These are phyloP conservation scores for Suaeda aralocaspica DNA, from an alignment of 148 eudicot genomes.

Conservation along the genomic window DNA sequence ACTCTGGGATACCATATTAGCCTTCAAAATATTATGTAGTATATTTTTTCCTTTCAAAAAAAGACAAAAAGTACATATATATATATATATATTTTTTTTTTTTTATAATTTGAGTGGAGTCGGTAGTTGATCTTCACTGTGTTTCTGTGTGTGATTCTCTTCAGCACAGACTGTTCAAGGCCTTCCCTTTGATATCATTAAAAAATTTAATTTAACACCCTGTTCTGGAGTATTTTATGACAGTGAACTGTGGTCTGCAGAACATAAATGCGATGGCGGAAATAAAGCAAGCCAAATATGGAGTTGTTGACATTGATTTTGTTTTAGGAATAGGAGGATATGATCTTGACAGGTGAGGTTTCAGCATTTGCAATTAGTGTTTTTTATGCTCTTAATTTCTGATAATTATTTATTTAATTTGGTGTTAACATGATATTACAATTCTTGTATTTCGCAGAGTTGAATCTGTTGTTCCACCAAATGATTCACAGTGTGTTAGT, in stretches of 20 bases:
- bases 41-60: no score
- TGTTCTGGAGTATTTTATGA: not conserved
- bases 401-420: not conserved
- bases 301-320: slow-evolving; percentile 81
- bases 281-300: slow-evolving; percentile 64
- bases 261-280: slow-evolving; percentile 88
- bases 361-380: not conserved
- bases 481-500: slow-evolving; percentile 37
- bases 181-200: not conserved
- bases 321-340: slow-evolving; percentile 94
- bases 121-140: not conserved
- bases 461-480: slow-evolving; percentile 59
- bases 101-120: not conserved
- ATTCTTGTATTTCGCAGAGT: slow-evolving; percentile 48
- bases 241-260: slow-evolving; percentile 35
- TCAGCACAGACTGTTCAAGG: not conserved
- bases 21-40: no score
- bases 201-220: not conserved
- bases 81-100: no score
- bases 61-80: no score
- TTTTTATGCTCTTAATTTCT: not conserved
- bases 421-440: slow-evolving; percentile 1
- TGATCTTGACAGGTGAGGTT: slow-evolving; percentile 84
- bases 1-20: no score
- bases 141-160: not conserved